phyloP scores from a whole-genome alignment of 2,329 filamentous ascomycete genomes.

The Cordyceps cateniannulata region DNA sequence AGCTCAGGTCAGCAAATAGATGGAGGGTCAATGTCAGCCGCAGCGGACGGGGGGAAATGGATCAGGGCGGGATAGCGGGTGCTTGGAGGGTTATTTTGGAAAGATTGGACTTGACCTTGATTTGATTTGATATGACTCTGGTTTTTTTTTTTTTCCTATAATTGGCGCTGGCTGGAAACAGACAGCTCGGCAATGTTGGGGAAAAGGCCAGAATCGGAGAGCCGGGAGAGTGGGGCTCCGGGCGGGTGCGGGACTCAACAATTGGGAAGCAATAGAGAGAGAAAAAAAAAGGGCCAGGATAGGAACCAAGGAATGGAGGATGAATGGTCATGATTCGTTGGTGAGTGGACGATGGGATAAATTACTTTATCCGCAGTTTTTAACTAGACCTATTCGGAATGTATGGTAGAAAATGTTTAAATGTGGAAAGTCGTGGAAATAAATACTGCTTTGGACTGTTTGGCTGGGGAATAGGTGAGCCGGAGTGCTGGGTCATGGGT shows the following conservation, averaged over 20 bases:
- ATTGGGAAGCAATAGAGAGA: constrained; percentile 2
- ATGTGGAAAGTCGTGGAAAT: not conserved
- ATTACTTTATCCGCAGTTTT: too few species aligned
- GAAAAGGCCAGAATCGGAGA: not conserved
- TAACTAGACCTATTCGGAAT: too few species aligned
- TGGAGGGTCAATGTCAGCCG: not conserved
- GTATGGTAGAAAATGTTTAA: too few species aligned
- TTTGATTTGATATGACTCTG: not conserved
- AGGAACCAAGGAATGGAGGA: not conserved
- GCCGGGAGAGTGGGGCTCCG: constrained; percentile 3
- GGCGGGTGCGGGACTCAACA: constrained; percentile 7
- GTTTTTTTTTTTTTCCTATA: not conserved
- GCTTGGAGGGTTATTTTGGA: not conserved
- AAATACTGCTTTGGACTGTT: not conserved
- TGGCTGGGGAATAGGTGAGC: not conserved
- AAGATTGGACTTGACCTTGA: too few species aligned
- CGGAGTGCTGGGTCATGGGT: not conserved
- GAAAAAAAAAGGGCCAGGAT: not conserved
- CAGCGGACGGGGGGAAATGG: not conserved
- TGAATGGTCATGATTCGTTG: not conserved
- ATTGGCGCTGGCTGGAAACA: not conserved
- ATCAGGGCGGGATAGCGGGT: not conserved
- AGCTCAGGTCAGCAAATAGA: not conserved
- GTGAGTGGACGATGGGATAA: not conserved
- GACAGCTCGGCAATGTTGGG: not conserved